Conservation (phyloP, 2,329 filamentous ascomycete species). For the Drechslerella coelobrocha region DNA sequence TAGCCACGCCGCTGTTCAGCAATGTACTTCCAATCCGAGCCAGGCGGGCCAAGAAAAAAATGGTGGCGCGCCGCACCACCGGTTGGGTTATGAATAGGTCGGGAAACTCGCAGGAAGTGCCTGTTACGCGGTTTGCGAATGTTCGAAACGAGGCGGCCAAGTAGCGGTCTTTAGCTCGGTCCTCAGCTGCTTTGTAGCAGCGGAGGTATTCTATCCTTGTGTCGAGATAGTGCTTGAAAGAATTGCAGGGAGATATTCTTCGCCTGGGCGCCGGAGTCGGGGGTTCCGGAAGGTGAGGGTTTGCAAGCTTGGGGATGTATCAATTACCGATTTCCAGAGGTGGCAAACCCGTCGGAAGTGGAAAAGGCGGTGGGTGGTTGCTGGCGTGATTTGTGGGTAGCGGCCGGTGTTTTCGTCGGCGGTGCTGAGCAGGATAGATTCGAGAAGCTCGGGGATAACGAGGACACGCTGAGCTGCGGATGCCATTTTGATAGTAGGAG, state of each 20-base stretch:
- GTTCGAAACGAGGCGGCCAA: too few species aligned
- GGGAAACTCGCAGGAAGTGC: background rate
- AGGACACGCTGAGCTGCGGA: constrained; percentile 1
- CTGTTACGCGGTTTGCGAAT: too few species aligned
- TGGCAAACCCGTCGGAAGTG: background rate
- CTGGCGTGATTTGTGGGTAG: background rate
- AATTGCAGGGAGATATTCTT: too few species aligned
- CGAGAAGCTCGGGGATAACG: constrained; percentile 25
- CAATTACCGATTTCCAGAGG: constrained; percentile 6
- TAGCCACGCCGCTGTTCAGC: too few species aligned
- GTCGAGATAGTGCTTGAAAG: too few species aligned
- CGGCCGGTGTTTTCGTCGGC: background rate
- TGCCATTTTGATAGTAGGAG: background rate
- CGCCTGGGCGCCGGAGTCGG: background rate
- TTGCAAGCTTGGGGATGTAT: constrained; percentile 2
- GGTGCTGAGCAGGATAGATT: constrained; percentile 9
- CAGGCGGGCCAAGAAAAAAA: too few species aligned
- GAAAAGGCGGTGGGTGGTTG: background rate
- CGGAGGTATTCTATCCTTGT: too few species aligned
- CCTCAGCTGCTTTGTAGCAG: too few species aligned
- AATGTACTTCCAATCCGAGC: too few species aligned
- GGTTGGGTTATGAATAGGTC: constrained; percentile 13
- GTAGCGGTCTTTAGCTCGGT: too few species aligned
- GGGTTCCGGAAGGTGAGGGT: constrained; percentile 13
- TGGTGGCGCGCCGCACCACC: too few species aligned